phyloP scores from a whole-genome alignment of 148 eudicot species.

The Gaultheria prostrata region DNA sequence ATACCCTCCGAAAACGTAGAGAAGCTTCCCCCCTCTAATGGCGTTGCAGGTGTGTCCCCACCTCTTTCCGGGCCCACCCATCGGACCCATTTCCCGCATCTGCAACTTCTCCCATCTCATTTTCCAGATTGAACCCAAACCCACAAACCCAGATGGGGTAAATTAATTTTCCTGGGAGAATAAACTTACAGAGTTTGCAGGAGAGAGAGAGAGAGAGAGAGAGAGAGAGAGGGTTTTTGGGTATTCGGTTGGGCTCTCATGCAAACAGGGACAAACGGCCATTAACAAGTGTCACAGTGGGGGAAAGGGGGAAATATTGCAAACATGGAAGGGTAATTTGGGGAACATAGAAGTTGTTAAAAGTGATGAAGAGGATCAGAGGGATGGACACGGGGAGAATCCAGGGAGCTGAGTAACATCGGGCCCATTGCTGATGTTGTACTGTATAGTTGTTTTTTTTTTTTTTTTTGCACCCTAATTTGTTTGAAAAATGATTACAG shows the following conservation, averaged over 20 bases:
- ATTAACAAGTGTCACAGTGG: constrained; percentile 22
- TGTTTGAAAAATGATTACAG: no score
- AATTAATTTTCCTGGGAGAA: not conserved
- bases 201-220: not conserved
- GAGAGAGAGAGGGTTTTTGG: constrained; percentile 6
- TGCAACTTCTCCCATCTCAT: constrained; percentile 87
- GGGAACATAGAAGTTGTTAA: not conserved
- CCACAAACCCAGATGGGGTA: not conserved
- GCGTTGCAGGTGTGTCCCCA: constrained; percentile 98
- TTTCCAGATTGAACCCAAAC: constrained; percentile 10
- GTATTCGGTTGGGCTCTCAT: constrained; percentile 13
- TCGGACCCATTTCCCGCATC: constrained; percentile 23
- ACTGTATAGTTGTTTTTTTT: no score
- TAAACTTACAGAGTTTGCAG: not conserved
- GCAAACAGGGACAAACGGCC: constrained; percentile 14
- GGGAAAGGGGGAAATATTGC: not conserved
- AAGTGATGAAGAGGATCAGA: not conserved
- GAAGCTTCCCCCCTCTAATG: constrained; percentile 66
- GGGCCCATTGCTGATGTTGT: not conserved
- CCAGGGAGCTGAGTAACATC: not conserved
- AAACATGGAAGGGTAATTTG: constrained; percentile 15
- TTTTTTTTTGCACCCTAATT: no score
- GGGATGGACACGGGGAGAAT: constrained; percentile 15
- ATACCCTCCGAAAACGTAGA: constrained; percentile 89
- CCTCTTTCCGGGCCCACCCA: constrained; percentile 79